Base-by-base conservation (phyloP, 331 rosid species). In the Quercus tomentella region DNA sequence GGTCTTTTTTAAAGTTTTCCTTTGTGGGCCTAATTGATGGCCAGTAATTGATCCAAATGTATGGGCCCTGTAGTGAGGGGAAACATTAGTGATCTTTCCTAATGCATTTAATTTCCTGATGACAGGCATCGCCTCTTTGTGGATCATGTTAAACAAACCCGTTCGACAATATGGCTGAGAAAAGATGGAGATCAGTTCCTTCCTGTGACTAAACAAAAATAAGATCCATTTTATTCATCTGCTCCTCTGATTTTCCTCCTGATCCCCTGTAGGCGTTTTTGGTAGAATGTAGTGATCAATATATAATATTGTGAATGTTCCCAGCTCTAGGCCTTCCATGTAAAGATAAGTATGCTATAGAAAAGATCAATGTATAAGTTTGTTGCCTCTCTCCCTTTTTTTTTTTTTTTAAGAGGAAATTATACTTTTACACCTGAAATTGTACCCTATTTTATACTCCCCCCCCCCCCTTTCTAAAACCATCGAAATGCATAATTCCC, bases 111-210 rank as follows among this genome's bases (percentile, higher is more conserved):
- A 7, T 58, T 67, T 58, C 58, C 74, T 22, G 51, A 63, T 79
- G 81, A 78, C 88, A 95, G 99, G 91, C 88, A 96, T 80, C 83
- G 73, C 43, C 88, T 93, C 61, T 96, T 93, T 61, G 87, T 86
- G 11, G 98, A 95, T 72, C 71, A 86, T 35, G 89, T 96, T 75
- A 90, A 88, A 93, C 93, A 87, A 83, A 96, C 97, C 55, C 98
- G 99, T 51, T 90, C 97, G 31, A 90, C 96, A 17, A 55, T 90
- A 79, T 91, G 97, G 97, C 70, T 96, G 83, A 93, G 83, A 86
- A 92, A 87, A 88, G 93, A 91, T 58, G 93, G 90, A 83, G 76
- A 67, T 62, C 89, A 82, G 76, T 93, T 90, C 80, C 78, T 73
- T 22, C 91, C 96, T 14, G 94, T 88, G 82, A 75, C 83, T 52